Evolutionary conservation across 2,329 filamentous ascomycete species (phyloP).

Genomic region (Diaporthe capsici): DNA sequence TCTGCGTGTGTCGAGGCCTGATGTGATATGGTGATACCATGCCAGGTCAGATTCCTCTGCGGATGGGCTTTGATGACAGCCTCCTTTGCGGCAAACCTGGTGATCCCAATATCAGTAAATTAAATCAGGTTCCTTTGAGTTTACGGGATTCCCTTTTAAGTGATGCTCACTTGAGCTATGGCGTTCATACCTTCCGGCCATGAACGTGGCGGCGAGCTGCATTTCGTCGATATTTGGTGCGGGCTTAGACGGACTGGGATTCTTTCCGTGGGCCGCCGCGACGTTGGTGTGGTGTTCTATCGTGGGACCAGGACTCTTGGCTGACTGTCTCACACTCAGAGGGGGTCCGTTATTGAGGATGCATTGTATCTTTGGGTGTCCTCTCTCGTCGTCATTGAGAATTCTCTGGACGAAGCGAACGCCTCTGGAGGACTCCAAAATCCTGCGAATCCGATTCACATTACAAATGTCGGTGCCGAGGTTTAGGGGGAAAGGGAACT

Average conservation of each 20-base stretch:
- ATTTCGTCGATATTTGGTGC: conserved; percentile 45
- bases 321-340: no score
- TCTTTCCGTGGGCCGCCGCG: neutral
- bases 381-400: conserved; percentile 59
- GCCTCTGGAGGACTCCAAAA: conserved; percentile 64
- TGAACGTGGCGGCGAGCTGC: conserved; percentile 56
- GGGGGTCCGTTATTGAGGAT: neutral
- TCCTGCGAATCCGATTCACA: conserved; percentile 72
- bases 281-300: neutral
- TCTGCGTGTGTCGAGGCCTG: conserved; percentile 31
- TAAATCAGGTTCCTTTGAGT: neutral
- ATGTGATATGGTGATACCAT: conserved; percentile 66
- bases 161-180: neutral
- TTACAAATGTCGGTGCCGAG: conserved; percentile 86
- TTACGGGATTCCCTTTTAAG: neutral
- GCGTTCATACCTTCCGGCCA: conserved; percentile 60
- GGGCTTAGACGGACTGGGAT: neutral
- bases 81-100: conserved; percentile 80
- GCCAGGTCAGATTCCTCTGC: conserved; percentile 70
- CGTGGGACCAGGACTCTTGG: neutral
- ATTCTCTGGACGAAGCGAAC: conserved; percentile 63
- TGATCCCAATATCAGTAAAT: neutral
- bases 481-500: conserved; percentile 75
- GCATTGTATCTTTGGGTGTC: conserved; percentile 36
- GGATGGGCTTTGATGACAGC: conserved; percentile 80